Evolutionary conservation across 371 early-diverging fungal genomes (phyloP).

Genomic region (Lichtheimia corymbifera): DNA sequence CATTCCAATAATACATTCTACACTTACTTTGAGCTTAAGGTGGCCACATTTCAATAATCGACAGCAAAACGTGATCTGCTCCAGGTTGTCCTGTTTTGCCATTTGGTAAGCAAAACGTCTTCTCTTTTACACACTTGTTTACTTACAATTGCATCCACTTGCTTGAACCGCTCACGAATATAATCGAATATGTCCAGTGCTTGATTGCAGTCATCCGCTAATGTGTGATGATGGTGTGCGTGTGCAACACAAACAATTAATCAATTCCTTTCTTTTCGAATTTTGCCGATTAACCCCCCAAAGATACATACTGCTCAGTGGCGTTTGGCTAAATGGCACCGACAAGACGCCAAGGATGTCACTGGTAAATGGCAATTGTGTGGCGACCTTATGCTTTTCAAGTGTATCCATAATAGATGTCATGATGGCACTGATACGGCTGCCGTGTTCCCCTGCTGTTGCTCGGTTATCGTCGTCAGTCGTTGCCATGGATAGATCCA

Average conservation of each 20-base stretch:
- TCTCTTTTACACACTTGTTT: neutral
- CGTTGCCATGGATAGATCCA: slow-evolving; percentile 8
- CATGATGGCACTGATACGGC: slow-evolving; percentile 13
- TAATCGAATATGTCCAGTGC: slow-evolving; percentile 52
- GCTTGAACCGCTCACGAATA: slow-evolving; percentile 36
- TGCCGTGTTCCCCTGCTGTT: slow-evolving; percentile 6
- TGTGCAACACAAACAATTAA: too few relatives aligned
- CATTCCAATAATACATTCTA: too few relatives aligned
- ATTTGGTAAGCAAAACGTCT: neutral
- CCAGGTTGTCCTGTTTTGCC: slow-evolving; percentile 44
- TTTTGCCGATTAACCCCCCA: neutral
- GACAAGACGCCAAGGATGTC: slow-evolving; percentile 38
- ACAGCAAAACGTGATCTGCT: slow-evolving; percentile 43
- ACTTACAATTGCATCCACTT: slow-evolving; percentile 37
- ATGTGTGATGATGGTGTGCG: neutral
- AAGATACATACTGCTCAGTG: slow-evolving; percentile 26
- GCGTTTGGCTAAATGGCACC: slow-evolving; percentile 33
- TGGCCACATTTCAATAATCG: slow-evolving; percentile 31
- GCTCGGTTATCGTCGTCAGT: slow-evolving; percentile 6
- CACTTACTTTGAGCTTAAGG: slow-evolving; percentile 33
- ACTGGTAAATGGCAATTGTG: slow-evolving; percentile 32
- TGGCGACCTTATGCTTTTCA: slow-evolving; percentile 38
- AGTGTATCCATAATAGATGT: slow-evolving; percentile 27
- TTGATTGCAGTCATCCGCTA: slow-evolving; percentile 45
- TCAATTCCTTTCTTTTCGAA: too few relatives aligned